These are phyloP conservation scores for Clavispora asparagi DNA, from an alignment of 805 yeast species.

Conservation along the genomic window DNA sequence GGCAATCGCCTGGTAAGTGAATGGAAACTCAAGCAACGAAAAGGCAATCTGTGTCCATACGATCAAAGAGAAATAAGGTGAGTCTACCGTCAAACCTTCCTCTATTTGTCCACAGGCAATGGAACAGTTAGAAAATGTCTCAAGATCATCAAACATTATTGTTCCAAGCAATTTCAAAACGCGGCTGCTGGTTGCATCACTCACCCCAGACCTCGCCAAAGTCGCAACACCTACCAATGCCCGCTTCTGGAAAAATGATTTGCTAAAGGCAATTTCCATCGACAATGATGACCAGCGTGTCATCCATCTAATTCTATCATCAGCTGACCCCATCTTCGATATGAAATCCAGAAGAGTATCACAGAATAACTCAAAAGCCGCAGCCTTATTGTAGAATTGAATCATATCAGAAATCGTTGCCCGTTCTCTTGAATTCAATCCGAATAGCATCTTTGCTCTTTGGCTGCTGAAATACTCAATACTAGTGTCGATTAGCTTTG, in stretches of 20 bases:
- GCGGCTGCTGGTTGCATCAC: slow-evolving; percentile 43
- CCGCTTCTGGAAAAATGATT: slow-evolving; percentile 59
- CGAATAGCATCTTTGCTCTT: slow-evolving; percentile 63
- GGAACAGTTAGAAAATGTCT: slow-evolving; percentile 32
- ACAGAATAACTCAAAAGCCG: slow-evolving; percentile 55
- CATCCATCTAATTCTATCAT: slow-evolving; percentile 51
- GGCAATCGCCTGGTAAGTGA: slow-evolving; percentile 11
- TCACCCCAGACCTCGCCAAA: slow-evolving; percentile 57
- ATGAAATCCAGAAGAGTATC: slow-evolving; percentile 50
- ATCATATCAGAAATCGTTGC: slow-evolving; percentile 25
- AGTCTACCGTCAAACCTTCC: slow-evolving; percentile 42
- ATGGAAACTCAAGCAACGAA: slow-evolving; percentile 7
- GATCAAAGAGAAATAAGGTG: slow-evolving; percentile 43
- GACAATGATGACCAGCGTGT: slow-evolving; percentile 62
- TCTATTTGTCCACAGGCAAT: slow-evolving; percentile 45
- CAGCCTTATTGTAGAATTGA: slow-evolving; percentile 36
- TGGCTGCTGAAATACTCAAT: slow-evolving; percentile 51
- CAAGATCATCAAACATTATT: slow-evolving; percentile 14
- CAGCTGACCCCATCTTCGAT: slow-evolving; percentile 41
- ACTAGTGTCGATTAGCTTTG: slow-evolving; percentile 41
- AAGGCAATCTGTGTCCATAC: slow-evolving; percentile 37
- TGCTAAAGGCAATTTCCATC: slow-evolving; percentile 56
- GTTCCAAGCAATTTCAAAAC: slow-evolving; percentile 23
- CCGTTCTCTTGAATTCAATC: slow-evolving; percentile 51
- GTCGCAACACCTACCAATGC: slow-evolving; percentile 69